These are phyloP conservation scores for Mortierella sp. DNA, from an alignment of 371 early-diverging fungal genomes.

Conservation along the genomic window DNA sequence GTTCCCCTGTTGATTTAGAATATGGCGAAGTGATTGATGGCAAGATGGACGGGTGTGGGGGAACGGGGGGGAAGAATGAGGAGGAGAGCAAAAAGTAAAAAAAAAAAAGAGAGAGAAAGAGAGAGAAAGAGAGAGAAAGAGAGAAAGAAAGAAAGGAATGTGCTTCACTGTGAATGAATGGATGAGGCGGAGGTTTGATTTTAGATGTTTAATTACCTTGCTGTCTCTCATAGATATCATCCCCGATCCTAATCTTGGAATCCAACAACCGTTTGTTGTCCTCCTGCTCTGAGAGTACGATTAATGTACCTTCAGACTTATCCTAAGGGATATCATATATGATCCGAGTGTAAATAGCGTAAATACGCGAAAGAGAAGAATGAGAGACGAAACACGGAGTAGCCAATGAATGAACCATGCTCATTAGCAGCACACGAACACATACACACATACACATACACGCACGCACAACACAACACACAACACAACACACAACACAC, in stretches of 20 bases:
- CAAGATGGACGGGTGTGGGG: not conserved
- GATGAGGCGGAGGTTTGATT: not conserved
- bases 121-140: not conserved
- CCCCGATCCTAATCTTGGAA: conserved; percentile 71
- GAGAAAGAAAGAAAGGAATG: too few species aligned
- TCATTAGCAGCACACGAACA: too few species aligned
- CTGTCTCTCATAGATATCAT: conserved; percentile 79
- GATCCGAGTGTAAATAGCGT: not conserved
- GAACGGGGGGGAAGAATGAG: not conserved
- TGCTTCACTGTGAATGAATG: not conserved
- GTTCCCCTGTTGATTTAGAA: not conserved
- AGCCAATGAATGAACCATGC: not conserved
- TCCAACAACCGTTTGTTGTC: conserved; percentile 65
- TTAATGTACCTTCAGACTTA: conserved; percentile 64
- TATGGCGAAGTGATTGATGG: not conserved
- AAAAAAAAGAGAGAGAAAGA: not conserved
- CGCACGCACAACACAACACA: not conserved
- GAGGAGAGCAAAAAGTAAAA: not conserved
- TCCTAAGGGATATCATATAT: conserved; percentile 42
- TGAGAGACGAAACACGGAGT: conserved; percentile 23
- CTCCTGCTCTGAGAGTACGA: conserved; percentile 76
- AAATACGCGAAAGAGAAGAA: not conserved
- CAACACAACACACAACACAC: not conserved
- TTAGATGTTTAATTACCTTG: conserved; percentile 68
- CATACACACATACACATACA: too few species aligned